Evolutionary conservation across 768 basidiomycete species (phyloP), one percentile per base, ranked within the genome.

Genomic region (Lentinus brumalis): DNA sequence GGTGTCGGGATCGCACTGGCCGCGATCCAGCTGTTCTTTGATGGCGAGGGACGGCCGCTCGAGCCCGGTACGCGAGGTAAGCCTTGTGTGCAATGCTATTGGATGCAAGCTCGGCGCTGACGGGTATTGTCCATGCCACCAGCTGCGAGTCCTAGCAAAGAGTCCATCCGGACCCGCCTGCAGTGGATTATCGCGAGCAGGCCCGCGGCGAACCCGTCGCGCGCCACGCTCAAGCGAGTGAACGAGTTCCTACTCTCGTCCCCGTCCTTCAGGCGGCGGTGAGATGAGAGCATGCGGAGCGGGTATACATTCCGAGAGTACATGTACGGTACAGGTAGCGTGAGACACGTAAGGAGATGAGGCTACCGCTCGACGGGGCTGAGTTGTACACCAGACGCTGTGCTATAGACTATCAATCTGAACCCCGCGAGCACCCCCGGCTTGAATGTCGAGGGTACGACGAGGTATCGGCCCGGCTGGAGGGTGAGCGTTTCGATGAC

Each of bases 151-250:
- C 71, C 68, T 46, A 80, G 77, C 64, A 97, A 97, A 71, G 73
- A 78, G 18, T 74, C 80, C 12, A 84, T 98, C 63, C 83, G 85
- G 11, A 87, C 78, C 12, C 81, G 94, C 16, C 78, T 98, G 39
- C 88, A 98, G 70, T 94, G 91, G 92, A 85, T 98, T 50, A 89
- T 95, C 59, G 79, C 88, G 18, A 87, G 85, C 64, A 76, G 82
- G 53, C 89, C 91, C 5, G 77, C 79, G 56, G 89, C 87, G 4
- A 98, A 97, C 70, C 96, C 96, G 0, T 87, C 91, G 10, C 83
- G 94, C 44, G 80, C 85, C 15, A 92, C 90, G 9, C 78, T 98
- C 60, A 92, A 92, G 72, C 76, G 87, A 14, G 83, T 92, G 47
- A 93, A 94, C 69, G 86, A 89, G 64, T 90, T 81, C 64, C 72